Evolutionary conservation across 352 stramenopile genomes (phyloP).

Genomic region (Pythium brassicae): DNA sequence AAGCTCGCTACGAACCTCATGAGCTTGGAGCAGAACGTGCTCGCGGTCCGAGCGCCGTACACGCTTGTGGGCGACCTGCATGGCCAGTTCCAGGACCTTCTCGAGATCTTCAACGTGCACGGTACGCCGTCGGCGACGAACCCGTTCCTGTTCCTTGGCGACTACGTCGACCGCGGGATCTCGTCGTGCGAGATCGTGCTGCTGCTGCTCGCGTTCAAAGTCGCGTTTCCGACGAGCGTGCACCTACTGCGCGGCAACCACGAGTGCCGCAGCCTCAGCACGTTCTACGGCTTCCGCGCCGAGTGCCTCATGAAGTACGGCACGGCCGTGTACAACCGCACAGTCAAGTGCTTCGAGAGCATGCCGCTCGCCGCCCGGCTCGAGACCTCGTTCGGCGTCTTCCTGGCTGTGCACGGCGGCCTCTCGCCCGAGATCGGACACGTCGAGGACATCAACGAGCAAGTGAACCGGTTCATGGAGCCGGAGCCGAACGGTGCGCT

Average conservation of each 20-base stretch:
- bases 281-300: conserved; percentile 99
- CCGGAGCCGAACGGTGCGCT: conserved; percentile 87
- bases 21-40: conserved; percentile 54
- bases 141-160: conserved; percentile 98
- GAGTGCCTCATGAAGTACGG: conserved; percentile 92
- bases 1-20: conserved; percentile 55
- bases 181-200: conserved; percentile 98
- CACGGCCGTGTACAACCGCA: conserved; percentile 70
- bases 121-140: conserved; percentile 53
- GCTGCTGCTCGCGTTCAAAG: conserved; percentile 96
- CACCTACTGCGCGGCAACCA: conserved; percentile 99
- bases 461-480: conserved; percentile 76
- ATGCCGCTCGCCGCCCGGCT: conserved; percentile 69
- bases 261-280: conserved; percentile 98
- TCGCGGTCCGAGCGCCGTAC: conserved; percentile 39
- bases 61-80: conserved; percentile 90
- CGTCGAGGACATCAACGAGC: conserved; percentile 73
- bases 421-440: conserved; percentile 64
- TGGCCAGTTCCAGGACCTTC: conserved; percentile 98
- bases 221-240: conserved; percentile 98
- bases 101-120: conserved; percentile 72
- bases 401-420: conserved; percentile 70
- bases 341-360: conserved; percentile 81
- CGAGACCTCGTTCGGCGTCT: conserved; percentile 51
- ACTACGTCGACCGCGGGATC: conserved; percentile 90